A percentile compares a stretch with the other conserved stretches of the same genome.
These are phyloP conservation scores for Knufia fluminis DNA, from an alignment of 2,329 filamentous ascomycete species.

Conservation along the genomic window DNA sequence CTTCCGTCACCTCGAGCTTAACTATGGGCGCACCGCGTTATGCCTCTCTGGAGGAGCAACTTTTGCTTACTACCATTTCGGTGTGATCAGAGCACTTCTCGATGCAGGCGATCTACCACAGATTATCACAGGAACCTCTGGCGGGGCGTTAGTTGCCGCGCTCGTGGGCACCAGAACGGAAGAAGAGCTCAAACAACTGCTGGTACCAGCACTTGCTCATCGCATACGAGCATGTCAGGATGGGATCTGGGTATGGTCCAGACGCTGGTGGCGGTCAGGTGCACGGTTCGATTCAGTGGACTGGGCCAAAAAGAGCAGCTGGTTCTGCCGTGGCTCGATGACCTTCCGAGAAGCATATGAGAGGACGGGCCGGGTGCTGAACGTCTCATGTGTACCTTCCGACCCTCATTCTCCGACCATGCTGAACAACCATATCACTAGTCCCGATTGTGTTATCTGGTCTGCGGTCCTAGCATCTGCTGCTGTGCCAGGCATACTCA, in stretches of 20 bases:
- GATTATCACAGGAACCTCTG: constrained; percentile 93
- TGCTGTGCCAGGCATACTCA: constrained; percentile 89
- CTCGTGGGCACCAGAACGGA: constrained; percentile 84
- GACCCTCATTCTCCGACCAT: constrained; percentile 91
- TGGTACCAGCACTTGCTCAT: constrained; percentile 77
- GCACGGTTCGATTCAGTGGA: constrained; percentile 89
- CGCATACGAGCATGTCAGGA: constrained; percentile 82
- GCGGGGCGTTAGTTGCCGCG: constrained; percentile 80
- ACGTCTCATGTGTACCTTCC: constrained; percentile 90
- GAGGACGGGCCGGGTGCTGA: constrained; percentile 84
- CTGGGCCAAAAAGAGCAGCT: constrained; percentile 75
- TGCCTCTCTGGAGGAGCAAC: constrained; percentile 89
- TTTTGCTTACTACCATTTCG: constrained; percentile 95
- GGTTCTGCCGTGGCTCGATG: constrained; percentile 85
- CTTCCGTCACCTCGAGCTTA: constrained; percentile 82
- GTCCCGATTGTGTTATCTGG: constrained; percentile 97
- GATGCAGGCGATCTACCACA: constrained; percentile 79
- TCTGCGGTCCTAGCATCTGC: constrained; percentile 90
- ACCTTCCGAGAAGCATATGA: constrained; percentile 94
- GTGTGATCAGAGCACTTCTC: constrained; percentile 78
- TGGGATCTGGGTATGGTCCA: constrained; percentile 62
- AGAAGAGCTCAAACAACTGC: constrained; percentile 73
- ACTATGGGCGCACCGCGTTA: constrained; percentile 84
- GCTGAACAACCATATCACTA: constrained; percentile 88
- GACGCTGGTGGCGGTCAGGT: constrained; percentile 83